Evolutionary conservation across 1,139 yeast genomes (phyloP), one percentile per base, ranked within the genome.

Genomic region (Suhomyces coccinellae): DNA sequence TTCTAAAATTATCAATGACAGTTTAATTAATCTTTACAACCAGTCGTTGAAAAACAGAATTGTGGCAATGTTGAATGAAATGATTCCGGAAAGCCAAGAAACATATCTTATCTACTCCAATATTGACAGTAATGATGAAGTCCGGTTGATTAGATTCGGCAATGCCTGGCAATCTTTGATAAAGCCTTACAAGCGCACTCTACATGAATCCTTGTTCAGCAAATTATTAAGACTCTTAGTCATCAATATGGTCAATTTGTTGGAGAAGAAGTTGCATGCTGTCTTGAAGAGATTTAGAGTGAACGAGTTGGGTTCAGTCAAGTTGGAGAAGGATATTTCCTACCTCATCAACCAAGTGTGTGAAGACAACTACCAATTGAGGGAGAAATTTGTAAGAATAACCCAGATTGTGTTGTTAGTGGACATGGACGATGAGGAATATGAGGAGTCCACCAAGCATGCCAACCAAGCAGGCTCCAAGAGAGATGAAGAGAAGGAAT

Each of bases 351-450:
- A 80, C 43, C 85, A 83, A 51, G 76, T 56, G 59, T 88, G 66
- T 74, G 80, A 62, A 61, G 83, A 62, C 68, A 72, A 83, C 55
- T 93, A 89, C 63, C 79, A 78, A 38, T 69, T 90, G 55, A 74
- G 97, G 51, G 93, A 88, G 49, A 80, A 81, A 57, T 93, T 91
- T 59, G 76, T 86, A 3, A 75, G 89, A 48, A 83, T 89, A 3
- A 89, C 96, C 0, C 98, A 91, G 62, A 75, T 91, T 38, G 86
- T 89, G 9, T 78, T 88, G 70, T 71, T 89, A 38, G 73, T 90
- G 33, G 95, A 96, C 2, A 77, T 89, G 71, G 97, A 89, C 54
- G 93, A 87, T 49, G 93, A 85, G 44, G 95, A 87, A 54, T 74
- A 73, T 46, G 76, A 70, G 37, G 69, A 72, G 52, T 69, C 73